Conservation (phyloP, 148 eudicot genomes). For the Polygonum aviculare region DNA sequence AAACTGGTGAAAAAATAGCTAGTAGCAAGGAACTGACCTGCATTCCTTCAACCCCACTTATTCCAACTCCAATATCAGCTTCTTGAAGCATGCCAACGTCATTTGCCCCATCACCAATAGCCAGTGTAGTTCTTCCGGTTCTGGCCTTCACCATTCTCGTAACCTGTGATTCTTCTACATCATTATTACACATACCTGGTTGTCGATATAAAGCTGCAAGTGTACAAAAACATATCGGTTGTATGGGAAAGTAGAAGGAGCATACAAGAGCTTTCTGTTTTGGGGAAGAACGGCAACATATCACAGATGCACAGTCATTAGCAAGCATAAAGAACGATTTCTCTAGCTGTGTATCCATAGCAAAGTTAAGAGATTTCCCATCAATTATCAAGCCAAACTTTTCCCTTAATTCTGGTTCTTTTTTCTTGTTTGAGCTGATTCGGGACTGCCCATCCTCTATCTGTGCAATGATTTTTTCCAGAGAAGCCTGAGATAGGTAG, state of each 20-base stretch:
- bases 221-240: not conserved
- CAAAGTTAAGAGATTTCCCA: slow-evolving; percentile 79
- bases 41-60: slow-evolving; percentile 96
- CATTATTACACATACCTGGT: slow-evolving; percentile 33
- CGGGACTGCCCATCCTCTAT: slow-evolving; percentile 39
- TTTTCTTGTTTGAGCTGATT: slow-evolving; percentile 29
- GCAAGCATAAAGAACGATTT: slow-evolving; percentile 68
- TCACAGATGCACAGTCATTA: slow-evolving; percentile 64
- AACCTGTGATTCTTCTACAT: slow-evolving; percentile 63
- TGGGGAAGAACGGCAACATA: slow-evolving; percentile 97
- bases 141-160: slow-evolving; percentile 78
- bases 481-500: slow-evolving; percentile 31
- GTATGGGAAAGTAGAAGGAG: not conserved
- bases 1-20: not conserved
- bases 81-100: slow-evolving; percentile 99
- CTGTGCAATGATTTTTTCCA: slow-evolving; percentile 50
- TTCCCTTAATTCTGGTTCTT: not conserved
- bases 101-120: slow-evolving; percentile 97
- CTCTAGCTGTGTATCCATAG: slow-evolving; percentile 53
- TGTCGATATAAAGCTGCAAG: not conserved
- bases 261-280: slow-evolving; percentile 98
- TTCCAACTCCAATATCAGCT: slow-evolving; percentile 96
- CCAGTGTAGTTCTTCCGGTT: slow-evolving; percentile 66
- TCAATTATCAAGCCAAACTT: slow-evolving; percentile 73
- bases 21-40: slow-evolving; percentile 42